Conservation (phyloP, 1,284 basidiomycete genomes). For the Tilletia walkeri region DNA sequence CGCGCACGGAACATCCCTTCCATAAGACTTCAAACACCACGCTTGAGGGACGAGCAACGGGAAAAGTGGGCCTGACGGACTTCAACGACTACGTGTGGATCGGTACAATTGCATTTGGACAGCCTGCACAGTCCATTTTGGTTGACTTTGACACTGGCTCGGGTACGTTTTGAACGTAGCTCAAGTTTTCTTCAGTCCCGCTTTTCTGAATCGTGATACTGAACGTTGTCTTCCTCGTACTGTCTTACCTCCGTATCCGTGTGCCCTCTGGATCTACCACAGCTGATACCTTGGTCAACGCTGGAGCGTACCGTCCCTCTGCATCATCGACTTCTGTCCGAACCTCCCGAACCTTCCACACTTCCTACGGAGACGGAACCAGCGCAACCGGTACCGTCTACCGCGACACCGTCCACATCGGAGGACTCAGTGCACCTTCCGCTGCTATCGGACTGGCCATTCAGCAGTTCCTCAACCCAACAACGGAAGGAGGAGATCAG, state of each 20-base stretch:
- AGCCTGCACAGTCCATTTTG: constrained; percentile 32
- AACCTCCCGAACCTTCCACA: background rate
- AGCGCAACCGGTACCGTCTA: constrained; percentile 10
- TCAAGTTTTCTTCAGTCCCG: too few relatives aligned
- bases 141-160: constrained; percentile 55
- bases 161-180: constrained; percentile 15
- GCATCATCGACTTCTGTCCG: background rate
- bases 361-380: constrained; percentile 17
- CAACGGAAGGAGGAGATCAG: background rate
- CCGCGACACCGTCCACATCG: constrained; percentile 7
- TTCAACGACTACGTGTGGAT: constrained; percentile 42
- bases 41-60: constrained; percentile 20
- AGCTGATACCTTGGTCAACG: constrained; percentile 7
- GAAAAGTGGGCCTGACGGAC: constrained; percentile 39
- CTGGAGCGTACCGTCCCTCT: constrained; percentile 7
- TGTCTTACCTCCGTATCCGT: background rate
- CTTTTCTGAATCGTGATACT: background rate
- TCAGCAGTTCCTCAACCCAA: background rate
- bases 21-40: background rate
- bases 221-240: background rate
- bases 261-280: background rate
- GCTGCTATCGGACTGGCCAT: background rate
- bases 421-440: background rate
- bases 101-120: constrained; percentile 44
- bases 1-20: constrained; percentile 36